A percentile compares a stretch with the other conserved stretches of the same genome.
Evolutionary conservation across 306 rosid genomes (phyloP).

Genomic region (Malus orientalis): DNA sequence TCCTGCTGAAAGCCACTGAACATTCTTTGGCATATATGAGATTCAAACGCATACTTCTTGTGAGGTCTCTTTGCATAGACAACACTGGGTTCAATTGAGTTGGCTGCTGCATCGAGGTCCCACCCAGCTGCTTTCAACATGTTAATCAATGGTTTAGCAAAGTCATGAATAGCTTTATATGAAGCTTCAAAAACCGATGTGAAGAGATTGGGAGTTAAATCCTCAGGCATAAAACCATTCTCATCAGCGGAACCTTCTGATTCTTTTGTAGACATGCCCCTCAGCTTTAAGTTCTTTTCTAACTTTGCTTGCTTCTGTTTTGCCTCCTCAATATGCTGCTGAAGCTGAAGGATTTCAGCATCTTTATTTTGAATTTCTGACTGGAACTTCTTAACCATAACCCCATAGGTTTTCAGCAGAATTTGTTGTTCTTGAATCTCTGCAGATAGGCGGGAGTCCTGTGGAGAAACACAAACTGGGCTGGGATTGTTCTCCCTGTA

Average conservation of each 20-base stretch:
- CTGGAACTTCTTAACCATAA: constrained; percentile 98
- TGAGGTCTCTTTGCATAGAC: constrained; percentile 92
- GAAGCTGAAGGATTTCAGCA: constrained; percentile 79
- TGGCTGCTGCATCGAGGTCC: constrained; percentile 99
- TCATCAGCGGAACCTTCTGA: constrained; percentile 52
- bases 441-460: constrained; percentile 96
- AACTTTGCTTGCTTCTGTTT: constrained; percentile 66
- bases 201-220: constrained; percentile 82
- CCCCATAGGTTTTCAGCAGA: constrained; percentile 92
- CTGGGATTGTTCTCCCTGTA: constrained; percentile 95
- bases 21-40: constrained; percentile 93
- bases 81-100: constrained; percentile 72
- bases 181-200: constrained; percentile 73
- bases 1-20: constrained; percentile 90
- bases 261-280: constrained; percentile 87
- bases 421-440: constrained; percentile 99
- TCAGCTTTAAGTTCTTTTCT: constrained; percentile 89
- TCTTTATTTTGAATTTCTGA: constrained; percentile 98
- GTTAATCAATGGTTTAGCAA: constrained; percentile 93
- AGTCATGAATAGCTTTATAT: constrained; percentile 88
- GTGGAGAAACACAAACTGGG: constrained; percentile 85
- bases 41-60: constrained; percentile 97
- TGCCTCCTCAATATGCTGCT: constrained; percentile 95
- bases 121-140: constrained; percentile 99
- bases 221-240: constrained; percentile 64